Evolutionary conservation across 2,329 filamentous ascomycete genomes (phyloP).

Genomic region (Penicillium vulpinum): DNA sequence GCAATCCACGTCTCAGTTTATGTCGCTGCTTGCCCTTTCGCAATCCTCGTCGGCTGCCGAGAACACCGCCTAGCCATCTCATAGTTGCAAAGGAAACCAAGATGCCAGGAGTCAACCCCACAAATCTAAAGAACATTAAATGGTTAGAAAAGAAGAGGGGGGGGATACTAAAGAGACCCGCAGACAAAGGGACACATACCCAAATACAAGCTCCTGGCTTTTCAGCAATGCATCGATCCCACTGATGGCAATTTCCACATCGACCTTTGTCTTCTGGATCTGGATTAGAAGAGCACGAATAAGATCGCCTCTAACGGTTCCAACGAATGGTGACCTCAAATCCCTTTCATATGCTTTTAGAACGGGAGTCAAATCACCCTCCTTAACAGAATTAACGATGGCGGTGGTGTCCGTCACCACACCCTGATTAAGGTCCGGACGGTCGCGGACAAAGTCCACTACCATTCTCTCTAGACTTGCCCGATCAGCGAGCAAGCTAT

Average conservation of each 20-base stretch:
- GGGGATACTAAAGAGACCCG: not conserved
- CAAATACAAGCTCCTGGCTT: conserved; percentile 95
- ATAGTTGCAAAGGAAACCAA: conserved; percentile 75
- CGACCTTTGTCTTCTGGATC: conserved; percentile 98
- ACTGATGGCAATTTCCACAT: conserved; percentile 92
- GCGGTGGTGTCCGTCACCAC: conserved; percentile 63
- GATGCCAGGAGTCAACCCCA: conserved; percentile 90
- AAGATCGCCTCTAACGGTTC: conserved; percentile 81
- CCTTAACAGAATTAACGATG: conserved; percentile 76
- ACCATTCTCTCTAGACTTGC: conserved; percentile 97
- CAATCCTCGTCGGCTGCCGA: conserved; percentile 70
- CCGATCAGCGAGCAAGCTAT: conserved; percentile 84
- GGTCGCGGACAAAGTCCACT: conserved; percentile 87
- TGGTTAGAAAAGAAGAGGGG: not conserved
- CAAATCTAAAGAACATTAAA: conserved; percentile 60
- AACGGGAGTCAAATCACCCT: conserved; percentile 91
- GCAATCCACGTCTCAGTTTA: conserved; percentile 72
- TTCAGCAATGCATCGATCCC: conserved; percentile 93
- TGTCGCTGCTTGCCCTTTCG: conserved; percentile 65
- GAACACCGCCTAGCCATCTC: conserved; percentile 68
- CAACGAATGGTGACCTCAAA: conserved; percentile 75
- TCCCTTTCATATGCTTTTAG: conserved; percentile 89
- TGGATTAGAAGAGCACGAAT: conserved; percentile 90
- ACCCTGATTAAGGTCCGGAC: conserved; percentile 59
- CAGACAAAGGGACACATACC: conserved; percentile 37